Base-by-base conservation (phyloP, 2,329 filamentous ascomycete genomes). In the Emmonsiellopsis sp. region DNA sequence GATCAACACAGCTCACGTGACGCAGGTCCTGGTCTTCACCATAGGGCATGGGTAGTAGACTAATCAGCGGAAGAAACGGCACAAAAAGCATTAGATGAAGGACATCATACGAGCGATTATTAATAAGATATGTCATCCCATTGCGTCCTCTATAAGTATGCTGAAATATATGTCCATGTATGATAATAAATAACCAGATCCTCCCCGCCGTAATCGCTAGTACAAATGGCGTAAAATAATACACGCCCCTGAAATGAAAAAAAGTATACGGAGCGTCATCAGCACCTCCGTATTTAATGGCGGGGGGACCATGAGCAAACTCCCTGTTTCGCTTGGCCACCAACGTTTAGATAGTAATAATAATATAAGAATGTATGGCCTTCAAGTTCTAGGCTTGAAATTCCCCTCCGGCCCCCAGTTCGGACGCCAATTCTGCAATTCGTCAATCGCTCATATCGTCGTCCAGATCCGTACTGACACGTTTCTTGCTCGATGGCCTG, bases 381-480 rank as follows among this genome's bases (percentile, higher is more conserved):
- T 27, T 36, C 6, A 39, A n/a, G 10, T 8, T 13, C 46, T 21
- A 36, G 10, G 21, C 9, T 62, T 11, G 58, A 51, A 60, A 58
- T 37, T 61, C 42, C 34, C 59, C 53, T 14, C 57, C 60, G 57
- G 65, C 61, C 56, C 36, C 33, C 11, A 36, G 33, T 27, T 27
- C 21, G 37, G 46, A 44, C 21, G n/a, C 45, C 60, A 42, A 48
- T 49, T 49, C 51, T 32, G 17, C 43, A 42, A 31, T 32, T 37
- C 44, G 13, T 36, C 13, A 40, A 32, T 49, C 50, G 31, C 43
- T 48, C 13, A 47, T 53, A 62, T 66, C 63, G 42, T 65, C 66
- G 10, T 69, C 68, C 31, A 69, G 67, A 36, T 73, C 71, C 10
- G 62, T 64, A 55, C 71, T 72, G n/a, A 63, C 62, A 54, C 62